Conservation (phyloP, 345 rosid species). For the Garcia nutans region DNA sequence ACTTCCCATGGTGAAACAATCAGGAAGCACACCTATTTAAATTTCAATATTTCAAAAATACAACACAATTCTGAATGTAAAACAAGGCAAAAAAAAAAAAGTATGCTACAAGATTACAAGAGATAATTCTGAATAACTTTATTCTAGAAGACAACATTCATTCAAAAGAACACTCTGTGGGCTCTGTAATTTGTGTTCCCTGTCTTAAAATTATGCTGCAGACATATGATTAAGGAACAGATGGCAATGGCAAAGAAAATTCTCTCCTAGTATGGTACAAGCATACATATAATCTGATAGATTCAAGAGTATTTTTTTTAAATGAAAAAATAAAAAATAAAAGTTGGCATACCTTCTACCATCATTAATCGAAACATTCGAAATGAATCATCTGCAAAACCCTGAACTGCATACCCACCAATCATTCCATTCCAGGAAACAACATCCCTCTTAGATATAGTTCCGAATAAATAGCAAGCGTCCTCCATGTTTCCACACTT, state of each 20-base stretch:
- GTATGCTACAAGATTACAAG: background rate
- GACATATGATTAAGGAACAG: no score
- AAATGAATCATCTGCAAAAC: constrained; percentile 41
- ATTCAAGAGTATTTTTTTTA: background rate
- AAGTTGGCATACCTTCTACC: constrained; percentile 47
- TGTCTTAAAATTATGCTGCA: background rate
- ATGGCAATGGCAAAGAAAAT: background rate
- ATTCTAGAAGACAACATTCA: background rate
- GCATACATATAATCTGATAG: background rate
- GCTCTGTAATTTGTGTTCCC: background rate
- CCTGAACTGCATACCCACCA: constrained; percentile 34
- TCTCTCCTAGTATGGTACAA: background rate
- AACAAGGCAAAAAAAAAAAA: background rate
- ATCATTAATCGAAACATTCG: constrained; percentile 51
- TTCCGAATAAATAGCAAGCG: constrained; percentile 24
- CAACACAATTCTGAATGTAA: background rate
- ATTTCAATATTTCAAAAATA: constrained; percentile 13
- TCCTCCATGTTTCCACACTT: constrained; percentile 31
- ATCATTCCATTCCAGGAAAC: constrained; percentile 30
- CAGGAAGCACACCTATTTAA: constrained; percentile 54
- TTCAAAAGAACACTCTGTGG: background rate
- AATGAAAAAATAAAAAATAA: background rate
- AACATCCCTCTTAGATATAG: constrained; percentile 24
- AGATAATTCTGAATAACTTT: background rate
- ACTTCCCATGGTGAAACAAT: constrained; percentile 63